These are phyloP conservation scores for Chrysosporium queenslandicum DNA, from an alignment of 2,329 filamentous ascomycete species.

Conservation along the genomic window DNA sequence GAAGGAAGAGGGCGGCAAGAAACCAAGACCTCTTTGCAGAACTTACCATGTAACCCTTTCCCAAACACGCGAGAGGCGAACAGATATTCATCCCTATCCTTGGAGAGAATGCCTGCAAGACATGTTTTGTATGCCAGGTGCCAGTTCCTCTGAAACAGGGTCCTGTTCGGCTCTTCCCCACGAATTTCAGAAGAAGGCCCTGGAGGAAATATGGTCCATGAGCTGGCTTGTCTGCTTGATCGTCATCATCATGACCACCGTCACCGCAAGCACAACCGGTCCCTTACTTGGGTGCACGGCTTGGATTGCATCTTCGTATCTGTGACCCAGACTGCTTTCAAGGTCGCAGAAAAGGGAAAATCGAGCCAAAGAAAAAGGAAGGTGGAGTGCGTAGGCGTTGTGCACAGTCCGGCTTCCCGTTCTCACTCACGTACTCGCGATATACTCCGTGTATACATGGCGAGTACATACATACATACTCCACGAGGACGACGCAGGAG, in stretches of 20 bases:
- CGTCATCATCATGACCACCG: too few species aligned
- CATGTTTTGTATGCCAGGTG: background rate
- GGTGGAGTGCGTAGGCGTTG: background rate
- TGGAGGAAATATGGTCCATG: too few species aligned
- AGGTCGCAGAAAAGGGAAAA: background rate
- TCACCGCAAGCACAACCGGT: too few species aligned
- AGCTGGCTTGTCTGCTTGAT: too few species aligned
- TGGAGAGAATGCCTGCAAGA: conserved; percentile 9
- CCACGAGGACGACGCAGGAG: too few species aligned
- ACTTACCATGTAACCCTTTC: conserved; percentile 10
- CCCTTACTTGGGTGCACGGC: background rate
- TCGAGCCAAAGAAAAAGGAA: background rate
- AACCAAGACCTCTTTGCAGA: conserved; percentile 3
- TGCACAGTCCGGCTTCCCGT: background rate
- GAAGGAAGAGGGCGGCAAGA: background rate
- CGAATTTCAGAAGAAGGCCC: background rate
- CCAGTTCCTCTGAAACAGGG: conserved; percentile 4
- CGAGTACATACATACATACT: background rate
- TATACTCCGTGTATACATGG: too few species aligned
- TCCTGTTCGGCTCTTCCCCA: background rate
- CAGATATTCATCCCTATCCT: conserved; percentile 3
- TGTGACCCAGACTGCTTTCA: background rate
- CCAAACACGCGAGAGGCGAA: conserved; percentile 11
- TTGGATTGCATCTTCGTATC: background rate
- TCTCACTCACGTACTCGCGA: too few species aligned